Base-by-base conservation (phyloP, 345 rosid species). In the Clausena lansium region DNA sequence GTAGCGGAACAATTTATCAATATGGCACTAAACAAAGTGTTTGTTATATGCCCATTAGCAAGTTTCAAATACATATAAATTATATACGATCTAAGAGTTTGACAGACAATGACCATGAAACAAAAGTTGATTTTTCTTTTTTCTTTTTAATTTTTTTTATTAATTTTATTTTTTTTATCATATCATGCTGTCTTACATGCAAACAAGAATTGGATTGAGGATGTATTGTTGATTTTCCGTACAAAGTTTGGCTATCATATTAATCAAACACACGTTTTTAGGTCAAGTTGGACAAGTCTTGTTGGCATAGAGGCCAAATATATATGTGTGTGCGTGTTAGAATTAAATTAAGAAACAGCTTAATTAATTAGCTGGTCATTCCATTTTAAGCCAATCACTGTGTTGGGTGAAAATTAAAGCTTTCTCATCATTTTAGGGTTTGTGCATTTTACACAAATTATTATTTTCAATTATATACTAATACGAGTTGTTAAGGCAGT, bases 301-400 rank as follows among this genome's bases (percentile, higher is more conserved):
- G 74, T 76, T 75, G 84, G 81, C 79, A 80, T 83, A 59, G 80
- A 81, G 80, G 80, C 78, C 80, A 71, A 50, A 79, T 41, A 10
- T 57, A 24, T 47, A 67, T 45, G 50, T 11, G 13, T 41, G 50
- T 45, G 47, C 41, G 73, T 62, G 80, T 9, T 30, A 72, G 77
- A 77, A 72, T 47, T 52, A 80, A 77, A 17, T 64, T 19, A 19
- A 52, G 20, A 52, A 19, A 27, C 38, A 66, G 8, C 5, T 35
- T 73, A 68, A 38, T 24, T 22, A 77, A 79, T 82, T 82, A 80
- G 91, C 84, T 85, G 88, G 83, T 80, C 79, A 77, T 83, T 85
- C 89, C 66, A 83, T 84, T 83, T 86, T 70, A 77, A 88, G 70
- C 86, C 91, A 86, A 86, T 85, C 91, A 82, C 55, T 64, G 10